phyloP scores from a whole-genome alignment of 164 flowering plant genomes.

The Taxillus chinensis region DNA sequence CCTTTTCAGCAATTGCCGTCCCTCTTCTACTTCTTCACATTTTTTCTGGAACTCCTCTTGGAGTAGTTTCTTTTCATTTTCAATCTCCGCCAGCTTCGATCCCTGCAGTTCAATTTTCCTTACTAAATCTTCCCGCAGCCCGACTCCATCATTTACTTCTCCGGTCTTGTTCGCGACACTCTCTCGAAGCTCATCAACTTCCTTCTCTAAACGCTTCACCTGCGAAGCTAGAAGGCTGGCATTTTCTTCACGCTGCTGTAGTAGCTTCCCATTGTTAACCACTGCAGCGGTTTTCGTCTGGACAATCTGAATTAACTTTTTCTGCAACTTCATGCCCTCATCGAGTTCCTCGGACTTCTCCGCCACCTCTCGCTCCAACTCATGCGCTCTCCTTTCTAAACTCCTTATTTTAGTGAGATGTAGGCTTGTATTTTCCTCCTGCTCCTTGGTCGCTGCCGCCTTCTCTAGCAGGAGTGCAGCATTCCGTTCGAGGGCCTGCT shows the following conservation, averaged over 20 bases:
- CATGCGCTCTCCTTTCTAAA: constrained; percentile 14
- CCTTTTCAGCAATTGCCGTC: constrained; percentile 17
- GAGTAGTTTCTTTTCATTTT: constrained; percentile 31
- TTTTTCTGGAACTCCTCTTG: constrained; percentile 18
- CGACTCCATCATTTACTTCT: constrained; percentile 15
- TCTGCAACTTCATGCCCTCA: constrained; percentile 29
- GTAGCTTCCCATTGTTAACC: constrained; percentile 13
- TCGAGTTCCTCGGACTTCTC: constrained; percentile 27
- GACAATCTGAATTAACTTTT: constrained; percentile 17
- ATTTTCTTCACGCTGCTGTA: constrained; percentile 24
- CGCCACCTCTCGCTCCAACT: constrained; percentile 16
- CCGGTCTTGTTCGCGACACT: constrained; percentile 21
- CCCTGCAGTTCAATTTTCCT: constrained; percentile 19
- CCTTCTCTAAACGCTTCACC: constrained; percentile 14
- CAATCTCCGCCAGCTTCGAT: constrained; percentile 12
- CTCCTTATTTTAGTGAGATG: constrained; percentile 8
- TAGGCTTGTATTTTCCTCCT: constrained; percentile 10
- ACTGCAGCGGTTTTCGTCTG: constrained; percentile 16
- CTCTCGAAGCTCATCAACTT: constrained; percentile 17
- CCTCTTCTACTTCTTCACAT: constrained; percentile 24
- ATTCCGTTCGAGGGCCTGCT: constrained; percentile 34
- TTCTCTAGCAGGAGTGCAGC: constrained; percentile 29
- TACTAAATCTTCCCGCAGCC: constrained; percentile 17
- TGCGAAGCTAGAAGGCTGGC: constrained; percentile 13
- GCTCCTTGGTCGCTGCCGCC: constrained; percentile 15